These are phyloP conservation scores for Dillenia turbinata DNA, from an alignment of 164 flowering plant species.

Conservation along the genomic window DNA sequence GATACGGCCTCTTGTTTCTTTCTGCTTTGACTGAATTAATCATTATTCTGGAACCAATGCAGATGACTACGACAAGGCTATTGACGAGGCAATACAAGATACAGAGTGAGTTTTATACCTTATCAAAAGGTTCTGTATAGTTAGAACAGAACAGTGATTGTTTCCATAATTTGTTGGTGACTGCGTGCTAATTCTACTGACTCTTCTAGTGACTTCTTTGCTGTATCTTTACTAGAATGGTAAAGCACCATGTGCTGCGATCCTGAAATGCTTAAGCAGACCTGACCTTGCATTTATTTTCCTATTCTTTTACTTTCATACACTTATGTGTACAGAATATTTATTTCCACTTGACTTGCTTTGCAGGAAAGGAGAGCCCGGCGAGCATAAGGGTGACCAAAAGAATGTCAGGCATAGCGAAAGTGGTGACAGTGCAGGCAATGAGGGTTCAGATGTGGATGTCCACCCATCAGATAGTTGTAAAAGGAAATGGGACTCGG, in stretches of 20 bases:
- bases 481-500: neutral
- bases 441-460: slow-evolving; percentile 10
- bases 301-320: too few relatives aligned
- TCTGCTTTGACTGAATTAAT: neutral
- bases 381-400: slow-evolving; percentile 7
- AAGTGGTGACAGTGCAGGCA: neutral
- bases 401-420: slow-evolving; percentile 3
- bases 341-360: neutral
- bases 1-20: neutral
- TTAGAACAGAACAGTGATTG: neutral
- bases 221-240: neutral
- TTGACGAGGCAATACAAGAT: slow-evolving; percentile 36
- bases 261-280: neutral
- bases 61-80: slow-evolving; percentile 47
- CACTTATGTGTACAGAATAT: neutral
- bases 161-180: neutral
- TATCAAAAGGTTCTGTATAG: too few relatives aligned
- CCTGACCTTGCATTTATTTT: too few relatives aligned
- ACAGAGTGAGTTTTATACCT: slow-evolving; percentile 24
- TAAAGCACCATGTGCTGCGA: neutral
- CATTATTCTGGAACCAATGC: slow-evolving; percentile 7
- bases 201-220: neutral
- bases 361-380: slow-evolving; percentile 22
- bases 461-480: slow-evolving; percentile 6
- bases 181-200: neutral